phyloP scores from a whole-genome alignment of 257 asterid species.

The Plantago major region DNA sequence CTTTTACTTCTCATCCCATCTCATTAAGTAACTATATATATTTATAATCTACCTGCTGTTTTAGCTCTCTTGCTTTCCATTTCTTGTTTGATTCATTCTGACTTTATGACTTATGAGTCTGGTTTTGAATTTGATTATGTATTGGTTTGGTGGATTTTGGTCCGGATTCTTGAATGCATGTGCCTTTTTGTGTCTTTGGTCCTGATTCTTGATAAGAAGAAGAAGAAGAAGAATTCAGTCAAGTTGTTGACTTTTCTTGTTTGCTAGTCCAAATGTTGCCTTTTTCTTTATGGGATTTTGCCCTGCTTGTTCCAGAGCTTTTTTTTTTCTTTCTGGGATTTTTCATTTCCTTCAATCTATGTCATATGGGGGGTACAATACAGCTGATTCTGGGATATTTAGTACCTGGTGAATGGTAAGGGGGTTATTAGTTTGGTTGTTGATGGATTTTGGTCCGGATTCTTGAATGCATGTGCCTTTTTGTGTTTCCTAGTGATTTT shows the following conservation, averaged over 20 bases:
- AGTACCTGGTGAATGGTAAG: not conserved
- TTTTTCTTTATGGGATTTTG: conserved; percentile 9
- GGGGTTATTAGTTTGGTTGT: not conserved
- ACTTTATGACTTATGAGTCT: too few relatives aligned
- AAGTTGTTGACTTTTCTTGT: conserved; percentile 25
- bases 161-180: conserved; percentile 33
- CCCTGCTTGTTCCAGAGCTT: not conserved
- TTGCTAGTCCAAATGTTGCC: conserved; percentile 9
- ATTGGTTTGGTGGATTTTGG: conserved; percentile 10
- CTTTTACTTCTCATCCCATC: conserved; percentile 19
- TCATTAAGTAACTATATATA: not conserved
- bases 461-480: conserved; percentile 35
- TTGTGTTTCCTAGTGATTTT: conserved; percentile 11
- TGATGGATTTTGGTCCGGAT: not conserved
- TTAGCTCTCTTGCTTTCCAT: not conserved
- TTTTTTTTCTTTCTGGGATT: not conserved
- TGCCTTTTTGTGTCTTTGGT: conserved; percentile 15
- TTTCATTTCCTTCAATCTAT: not conserved
- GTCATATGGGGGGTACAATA: not conserved
- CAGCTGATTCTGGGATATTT: not conserved
- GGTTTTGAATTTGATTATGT: conserved; percentile 3
- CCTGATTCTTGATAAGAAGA: conserved; percentile 10
- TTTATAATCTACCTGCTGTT: not conserved
- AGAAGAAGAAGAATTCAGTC: conserved; percentile 15
- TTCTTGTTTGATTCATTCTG: conserved; percentile 17